Evolutionary conservation across 495 filamentous ascomycete species (phyloP).

Genomic region (Penicillium goetzii): DNA sequence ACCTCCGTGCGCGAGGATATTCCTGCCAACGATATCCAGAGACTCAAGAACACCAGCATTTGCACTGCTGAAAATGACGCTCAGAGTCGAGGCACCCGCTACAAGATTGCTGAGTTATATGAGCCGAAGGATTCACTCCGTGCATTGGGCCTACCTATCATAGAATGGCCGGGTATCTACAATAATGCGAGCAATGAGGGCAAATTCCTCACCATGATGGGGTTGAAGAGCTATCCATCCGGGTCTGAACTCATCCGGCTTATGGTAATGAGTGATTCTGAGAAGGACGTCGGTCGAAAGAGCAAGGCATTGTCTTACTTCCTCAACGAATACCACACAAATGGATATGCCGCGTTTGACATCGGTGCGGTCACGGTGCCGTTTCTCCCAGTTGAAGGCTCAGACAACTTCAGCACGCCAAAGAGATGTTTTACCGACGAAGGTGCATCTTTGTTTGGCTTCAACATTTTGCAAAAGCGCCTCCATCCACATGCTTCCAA

Average conservation of each 20-base stretch:
- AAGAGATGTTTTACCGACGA: conserved; percentile 82
- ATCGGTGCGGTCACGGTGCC: conserved; percentile 57
- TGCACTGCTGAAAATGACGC: conserved; percentile 70
- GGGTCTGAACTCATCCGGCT: conserved; percentile 73
- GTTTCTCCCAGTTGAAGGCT: conserved; percentile 74
- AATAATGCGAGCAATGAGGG: conserved; percentile 66
- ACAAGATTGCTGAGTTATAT: conserved; percentile 82
- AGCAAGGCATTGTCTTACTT: conserved; percentile 79
- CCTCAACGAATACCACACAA: conserved; percentile 72
- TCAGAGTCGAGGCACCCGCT: conserved; percentile 52
- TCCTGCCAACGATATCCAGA: conserved; percentile 77
- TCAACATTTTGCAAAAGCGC: conserved; percentile 71
- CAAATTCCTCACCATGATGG: conserved; percentile 70
- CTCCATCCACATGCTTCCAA: conserved; percentile 76
- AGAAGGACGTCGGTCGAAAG: conserved; percentile 58
- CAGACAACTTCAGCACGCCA: conserved; percentile 66
- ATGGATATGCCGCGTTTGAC: conserved; percentile 70
- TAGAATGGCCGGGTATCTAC: conserved; percentile 82
- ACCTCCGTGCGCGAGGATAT: conserved; percentile 90
- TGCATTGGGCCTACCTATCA: conserved; percentile 69
- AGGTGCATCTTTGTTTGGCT: conserved; percentile 74
- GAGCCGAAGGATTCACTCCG: conserved; percentile 76
- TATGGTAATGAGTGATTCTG: conserved; percentile 63
- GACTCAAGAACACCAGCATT: conserved; percentile 73
- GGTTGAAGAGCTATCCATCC: conserved; percentile 68